phyloP scores from a whole-genome alignment of 2,329 filamentous ascomycete genomes.

The Sphaceloma murrayae region DNA sequence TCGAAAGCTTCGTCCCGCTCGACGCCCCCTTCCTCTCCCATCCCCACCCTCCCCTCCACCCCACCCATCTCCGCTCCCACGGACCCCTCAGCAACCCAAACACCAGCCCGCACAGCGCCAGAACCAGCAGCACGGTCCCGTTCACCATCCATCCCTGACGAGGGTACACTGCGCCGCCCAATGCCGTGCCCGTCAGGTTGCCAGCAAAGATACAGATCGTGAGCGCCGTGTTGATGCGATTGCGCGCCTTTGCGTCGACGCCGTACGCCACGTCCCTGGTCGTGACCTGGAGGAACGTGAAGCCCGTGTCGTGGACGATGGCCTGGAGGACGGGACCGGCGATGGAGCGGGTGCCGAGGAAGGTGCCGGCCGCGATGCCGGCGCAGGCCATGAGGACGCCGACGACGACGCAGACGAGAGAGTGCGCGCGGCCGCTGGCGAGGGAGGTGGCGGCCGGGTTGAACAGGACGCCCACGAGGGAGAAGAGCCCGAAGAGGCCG shows the following conservation, averaged over 20 bases:
- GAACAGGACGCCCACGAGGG: constrained; percentile 58
- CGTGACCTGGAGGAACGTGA: constrained; percentile 64
- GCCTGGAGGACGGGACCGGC: constrained; percentile 66
- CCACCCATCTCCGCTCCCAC: constrained; percentile 49
- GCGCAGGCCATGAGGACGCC: constrained; percentile 50
- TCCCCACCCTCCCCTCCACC: constrained; percentile 51
- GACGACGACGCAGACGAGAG: constrained; percentile 56
- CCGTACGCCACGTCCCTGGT: constrained; percentile 61
- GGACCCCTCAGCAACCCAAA: constrained; percentile 40
- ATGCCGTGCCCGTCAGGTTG: constrained; percentile 56
- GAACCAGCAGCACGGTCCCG: constrained; percentile 48
- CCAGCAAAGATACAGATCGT: constrained; percentile 69
- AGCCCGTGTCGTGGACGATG: constrained; percentile 58
- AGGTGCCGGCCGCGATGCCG: constrained; percentile 59
- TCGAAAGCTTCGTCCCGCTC: no score
- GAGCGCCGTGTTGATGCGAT: constrained; percentile 70
- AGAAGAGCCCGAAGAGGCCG: constrained; percentile 69
- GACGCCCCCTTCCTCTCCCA: constrained; percentile 23
- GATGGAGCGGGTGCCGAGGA: constrained; percentile 54
- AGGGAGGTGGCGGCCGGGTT: constrained; percentile 60
- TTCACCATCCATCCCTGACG: constrained; percentile 47
- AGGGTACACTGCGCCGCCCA: constrained; percentile 47
- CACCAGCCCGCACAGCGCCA: constrained; percentile 32
- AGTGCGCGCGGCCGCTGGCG: constrained; percentile 60
- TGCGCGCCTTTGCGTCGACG: constrained; percentile 61